Evolutionary conservation across 1,284 basidiomycete species (phyloP), one percentile per base, ranked within the genome.

Genomic region (Ganoderma boninense): DNA sequence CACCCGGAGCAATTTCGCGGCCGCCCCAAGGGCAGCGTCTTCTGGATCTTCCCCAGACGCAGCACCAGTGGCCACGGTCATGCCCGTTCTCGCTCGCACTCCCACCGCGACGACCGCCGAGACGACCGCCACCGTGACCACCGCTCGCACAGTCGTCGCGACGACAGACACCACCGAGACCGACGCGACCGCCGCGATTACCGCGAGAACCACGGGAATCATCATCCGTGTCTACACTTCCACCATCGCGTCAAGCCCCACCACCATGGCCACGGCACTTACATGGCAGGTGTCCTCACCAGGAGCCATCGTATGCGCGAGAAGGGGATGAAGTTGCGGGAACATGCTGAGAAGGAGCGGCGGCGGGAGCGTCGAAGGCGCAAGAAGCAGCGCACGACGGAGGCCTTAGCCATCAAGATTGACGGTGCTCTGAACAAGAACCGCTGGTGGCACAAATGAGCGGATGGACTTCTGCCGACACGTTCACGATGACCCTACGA

Each of bases 181-280:
- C 10, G 18, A 32, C 54, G 69, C 44, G 70, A 68, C 62, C 64
- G 62, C 38, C 63, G 68, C 59, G 65, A 66, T 61, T 69, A 69
- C 26, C 54, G 54, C 43, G 26, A 57, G n/a, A 64, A 74, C 56
- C 69, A 70, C 23, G 20, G 69, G 32, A 32, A 32, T 38, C 56
- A 69, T 2, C 68, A 66, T 23, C 74, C 72, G 13, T 76, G 69
- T 49, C 70, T 79, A 5, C 77, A 77, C 69, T 76, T 77, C 71
- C 75, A 74, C 35, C 74, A 75, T 56, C 77, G 77, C 20, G 73
- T 76, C 42, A 74, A 69, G 59, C 64, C 77, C n/a, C 73, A 76
- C 18, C 73, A 77, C 52, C 76, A 77, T 38, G 77, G 78, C 23
- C 66, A 72, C 23, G 75, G 77, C 32, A 76, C 77, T 2, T 67